These are phyloP conservation scores for Paraphaeosphaeria sporulosa DNA, from an alignment of 2,329 filamentous ascomycete genomes.

Conservation along the genomic window DNA sequence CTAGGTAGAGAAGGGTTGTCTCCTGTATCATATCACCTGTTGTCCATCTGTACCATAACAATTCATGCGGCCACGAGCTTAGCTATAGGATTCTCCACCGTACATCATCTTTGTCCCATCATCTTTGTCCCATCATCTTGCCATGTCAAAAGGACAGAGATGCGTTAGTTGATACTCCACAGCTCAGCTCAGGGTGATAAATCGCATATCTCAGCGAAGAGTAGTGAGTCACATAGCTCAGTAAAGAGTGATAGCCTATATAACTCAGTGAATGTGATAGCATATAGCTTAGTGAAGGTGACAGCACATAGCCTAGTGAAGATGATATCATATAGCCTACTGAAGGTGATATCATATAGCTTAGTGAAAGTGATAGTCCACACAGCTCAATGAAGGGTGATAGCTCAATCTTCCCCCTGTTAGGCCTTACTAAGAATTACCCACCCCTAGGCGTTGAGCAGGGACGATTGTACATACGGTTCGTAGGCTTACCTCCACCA, in stretches of 20 bases:
- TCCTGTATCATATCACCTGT: slow-evolving; percentile 27
- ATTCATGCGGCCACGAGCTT: slow-evolving; percentile 17
- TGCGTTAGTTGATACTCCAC: not conserved
- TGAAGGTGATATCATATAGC: too few species aligned
- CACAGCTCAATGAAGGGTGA: not conserved
- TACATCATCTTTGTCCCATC: not conserved
- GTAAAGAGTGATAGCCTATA: not conserved
- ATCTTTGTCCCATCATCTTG: not conserved
- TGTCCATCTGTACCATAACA: slow-evolving; percentile 30
- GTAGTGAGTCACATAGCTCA: not conserved
- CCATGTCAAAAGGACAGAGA: not conserved
- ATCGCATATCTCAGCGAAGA: too few species aligned
- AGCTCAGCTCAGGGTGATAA: too few species aligned
- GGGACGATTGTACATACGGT: not conserved
- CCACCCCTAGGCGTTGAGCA: not conserved
- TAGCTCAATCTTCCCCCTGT: not conserved
- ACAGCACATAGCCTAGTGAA: too few species aligned
- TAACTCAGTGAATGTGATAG: too few species aligned
- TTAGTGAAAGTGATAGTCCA: too few species aligned
- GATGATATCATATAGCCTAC: too few species aligned
- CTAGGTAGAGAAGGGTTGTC: slow-evolving; percentile 32
- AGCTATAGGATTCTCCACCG: not conserved
- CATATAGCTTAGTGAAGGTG: too few species aligned
- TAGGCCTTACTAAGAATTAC: too few species aligned
- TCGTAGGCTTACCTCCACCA: not conserved